Evolutionary conservation across 495 filamentous ascomycete genomes (phyloP).

Genomic region (Astrothelium subdiscretum): DNA sequence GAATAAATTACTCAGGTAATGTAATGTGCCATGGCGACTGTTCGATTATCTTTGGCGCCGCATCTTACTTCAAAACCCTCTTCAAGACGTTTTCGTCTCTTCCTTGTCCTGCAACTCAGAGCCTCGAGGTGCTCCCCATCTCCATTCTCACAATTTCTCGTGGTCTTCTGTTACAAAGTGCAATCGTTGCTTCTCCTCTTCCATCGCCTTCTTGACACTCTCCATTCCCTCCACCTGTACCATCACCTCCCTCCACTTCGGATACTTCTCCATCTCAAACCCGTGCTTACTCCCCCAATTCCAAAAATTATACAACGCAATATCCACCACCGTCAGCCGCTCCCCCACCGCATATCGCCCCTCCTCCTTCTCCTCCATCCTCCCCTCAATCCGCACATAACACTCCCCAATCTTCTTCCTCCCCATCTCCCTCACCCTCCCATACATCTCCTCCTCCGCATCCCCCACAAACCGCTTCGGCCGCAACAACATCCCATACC

Average conservation of each 20-base stretch:
- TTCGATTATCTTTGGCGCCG: neutral
- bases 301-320: constrained; percentile 27
- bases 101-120: neutral
- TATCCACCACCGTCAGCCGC: constrained; percentile 28
- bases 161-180: neutral
- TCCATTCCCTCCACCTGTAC: constrained; percentile 8
- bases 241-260: constrained; percentile 18
- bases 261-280: constrained; percentile 21
- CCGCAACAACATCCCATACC: constrained; percentile 17
- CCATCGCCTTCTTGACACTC: constrained; percentile 14
- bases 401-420: constrained; percentile 15
- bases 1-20: neutral
- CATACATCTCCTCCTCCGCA: constrained; percentile 9
- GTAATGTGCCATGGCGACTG: neutral
- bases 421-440: constrained; percentile 14
- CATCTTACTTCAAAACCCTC: neutral
- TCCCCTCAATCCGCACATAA: constrained; percentile 21
- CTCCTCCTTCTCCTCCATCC: constrained; percentile 6
- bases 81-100: neutral
- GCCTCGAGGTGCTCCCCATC: no score
- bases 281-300: constrained; percentile 18
- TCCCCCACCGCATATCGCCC: constrained; percentile 23
- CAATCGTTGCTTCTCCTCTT: constrained; percentile 3
- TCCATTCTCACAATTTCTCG: no score
- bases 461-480: constrained; percentile 21